These are phyloP conservation scores for Carnegiea gigantea DNA, from an alignment of 179 eudicot genomes.

Conservation along the genomic window DNA sequence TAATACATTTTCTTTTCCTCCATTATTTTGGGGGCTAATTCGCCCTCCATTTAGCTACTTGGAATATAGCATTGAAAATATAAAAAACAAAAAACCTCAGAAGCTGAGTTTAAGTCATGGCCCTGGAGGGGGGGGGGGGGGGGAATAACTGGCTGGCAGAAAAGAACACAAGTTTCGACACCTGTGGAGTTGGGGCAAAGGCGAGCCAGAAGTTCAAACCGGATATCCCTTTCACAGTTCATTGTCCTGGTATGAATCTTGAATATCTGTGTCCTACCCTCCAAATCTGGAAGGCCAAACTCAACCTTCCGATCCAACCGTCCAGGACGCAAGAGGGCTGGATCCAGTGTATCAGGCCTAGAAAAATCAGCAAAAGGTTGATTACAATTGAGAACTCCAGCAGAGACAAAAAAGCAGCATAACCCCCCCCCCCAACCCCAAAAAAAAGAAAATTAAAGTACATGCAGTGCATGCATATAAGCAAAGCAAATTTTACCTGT, in stretches of 20 bases:
- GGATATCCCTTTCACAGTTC: slow-evolving; percentile 96
- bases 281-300: slow-evolving; percentile 96
- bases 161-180: slow-evolving; percentile 11
- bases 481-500: slow-evolving; percentile 47
- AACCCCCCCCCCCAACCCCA: too few relatives aligned
- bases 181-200: slow-evolving; percentile 99
- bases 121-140: too few relatives aligned
- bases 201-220: slow-evolving; percentile 96
- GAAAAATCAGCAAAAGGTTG: slow-evolving; percentile 1
- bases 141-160: too few relatives aligned
- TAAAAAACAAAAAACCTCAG: neutral
- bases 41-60: neutral
- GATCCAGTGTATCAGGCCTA: slow-evolving; percentile 98
- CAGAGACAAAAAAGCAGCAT: neutral
- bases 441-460: too few relatives aligned
- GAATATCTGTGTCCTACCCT: slow-evolving; percentile 92
- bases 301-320: slow-evolving; percentile 95
- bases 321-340: slow-evolving; percentile 94
- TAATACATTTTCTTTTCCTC: neutral
- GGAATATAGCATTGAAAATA: neutral
- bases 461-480: neutral
- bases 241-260: slow-evolving; percentile 98
- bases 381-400: neutral
- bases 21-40: neutral
- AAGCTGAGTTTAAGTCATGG: too few relatives aligned